Percentiles rank a stretch among this genome's conserved stretches.
Conservation (phyloP, 345 rosid species). For the Lepidium africanum region DNA sequence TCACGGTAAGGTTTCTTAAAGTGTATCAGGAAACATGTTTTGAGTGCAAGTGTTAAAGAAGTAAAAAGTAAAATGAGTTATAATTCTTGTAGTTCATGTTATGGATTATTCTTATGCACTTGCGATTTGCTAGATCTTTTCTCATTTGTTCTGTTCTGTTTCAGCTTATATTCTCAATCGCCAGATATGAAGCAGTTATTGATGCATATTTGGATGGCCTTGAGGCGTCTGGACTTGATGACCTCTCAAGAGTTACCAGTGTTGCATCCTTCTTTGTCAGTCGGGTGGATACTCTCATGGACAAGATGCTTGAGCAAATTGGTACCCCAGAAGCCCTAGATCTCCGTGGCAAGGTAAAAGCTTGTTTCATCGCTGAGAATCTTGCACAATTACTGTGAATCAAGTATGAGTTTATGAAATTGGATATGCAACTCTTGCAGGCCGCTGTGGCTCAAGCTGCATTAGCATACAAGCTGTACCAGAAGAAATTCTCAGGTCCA, state of each 20-base stretch:
- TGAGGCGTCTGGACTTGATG: slow-evolving; percentile 85
- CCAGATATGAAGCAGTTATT: slow-evolving; percentile 87
- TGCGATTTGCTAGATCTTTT: not conserved
- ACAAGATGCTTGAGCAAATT: slow-evolving; percentile 88
- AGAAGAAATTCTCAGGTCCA: slow-evolving; percentile 95
- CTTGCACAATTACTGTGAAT: not conserved
- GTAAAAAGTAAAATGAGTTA: not conserved
- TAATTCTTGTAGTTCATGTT: not conserved
- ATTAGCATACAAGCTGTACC: slow-evolving; percentile 86
- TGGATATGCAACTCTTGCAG: slow-evolving; percentile 32
- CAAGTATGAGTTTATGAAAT: not conserved
- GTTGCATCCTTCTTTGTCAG: slow-evolving; percentile 99
- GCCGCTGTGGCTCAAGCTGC: slow-evolving; percentile 98
- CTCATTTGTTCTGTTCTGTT: slow-evolving; percentile 1
- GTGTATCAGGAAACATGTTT: not conserved
- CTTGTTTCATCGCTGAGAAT: not conserved
- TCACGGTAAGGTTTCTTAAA: slow-evolving; percentile 56
- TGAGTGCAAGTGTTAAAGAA: not conserved
- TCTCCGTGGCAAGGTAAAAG: slow-evolving; percentile 86
- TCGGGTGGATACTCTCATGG: slow-evolving; percentile 91
- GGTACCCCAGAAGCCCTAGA: slow-evolving; percentile 95
- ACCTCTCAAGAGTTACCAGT: slow-evolving; percentile 92
- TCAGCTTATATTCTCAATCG: slow-evolving; percentile 92
- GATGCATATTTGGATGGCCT: slow-evolving; percentile 99
- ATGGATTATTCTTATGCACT: not conserved